These are phyloP conservation scores for Mycena floridula DNA, from an alignment of 768 basidiomycete species.

Conservation along the genomic window DNA sequence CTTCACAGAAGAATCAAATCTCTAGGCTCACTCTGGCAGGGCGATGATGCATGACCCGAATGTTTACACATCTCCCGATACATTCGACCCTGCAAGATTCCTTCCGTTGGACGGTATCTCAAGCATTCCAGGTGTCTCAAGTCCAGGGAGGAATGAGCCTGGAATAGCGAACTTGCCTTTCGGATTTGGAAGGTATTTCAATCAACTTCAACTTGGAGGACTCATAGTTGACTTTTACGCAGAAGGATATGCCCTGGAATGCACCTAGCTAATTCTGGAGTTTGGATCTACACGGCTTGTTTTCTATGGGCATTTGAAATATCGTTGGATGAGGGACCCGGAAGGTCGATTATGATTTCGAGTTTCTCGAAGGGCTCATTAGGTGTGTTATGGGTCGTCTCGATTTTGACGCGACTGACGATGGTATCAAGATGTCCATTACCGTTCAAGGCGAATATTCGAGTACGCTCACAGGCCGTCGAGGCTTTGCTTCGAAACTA, in stretches of 20 bases:
- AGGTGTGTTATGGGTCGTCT: not conserved
- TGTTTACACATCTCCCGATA: slow-evolving; percentile 23
- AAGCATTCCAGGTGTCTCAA: not conserved
- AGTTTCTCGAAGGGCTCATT: not conserved
- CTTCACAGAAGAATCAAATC: no score
- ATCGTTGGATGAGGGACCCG: not conserved
- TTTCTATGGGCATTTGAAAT: slow-evolving; percentile 13
- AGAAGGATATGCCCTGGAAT: slow-evolving; percentile 16
- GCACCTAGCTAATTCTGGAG: slow-evolving; percentile 7
- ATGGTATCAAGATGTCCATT: no score
- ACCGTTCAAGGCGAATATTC: no score
- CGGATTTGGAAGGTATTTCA: slow-evolving; percentile 18
- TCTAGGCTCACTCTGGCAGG: slow-evolving; percentile 27
- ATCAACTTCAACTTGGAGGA: no score
- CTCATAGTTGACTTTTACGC: no score
- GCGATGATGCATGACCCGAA: slow-evolving; percentile 26
- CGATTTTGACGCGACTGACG: no score
- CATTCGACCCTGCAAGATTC: slow-evolving; percentile 33
- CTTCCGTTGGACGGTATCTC: not conserved
- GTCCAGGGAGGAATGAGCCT: not conserved
- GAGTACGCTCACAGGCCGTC: no score
- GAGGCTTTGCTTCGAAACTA: no score
- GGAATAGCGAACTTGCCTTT: slow-evolving; percentile 7
- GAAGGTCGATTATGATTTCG: not conserved
- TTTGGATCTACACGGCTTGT: slow-evolving; percentile 10